Evolutionary conservation across 1,284 basidiomycete genomes (phyloP), one percentile per base, ranked within the genome.

Genomic region (Rhodotorula sp.): DNA sequence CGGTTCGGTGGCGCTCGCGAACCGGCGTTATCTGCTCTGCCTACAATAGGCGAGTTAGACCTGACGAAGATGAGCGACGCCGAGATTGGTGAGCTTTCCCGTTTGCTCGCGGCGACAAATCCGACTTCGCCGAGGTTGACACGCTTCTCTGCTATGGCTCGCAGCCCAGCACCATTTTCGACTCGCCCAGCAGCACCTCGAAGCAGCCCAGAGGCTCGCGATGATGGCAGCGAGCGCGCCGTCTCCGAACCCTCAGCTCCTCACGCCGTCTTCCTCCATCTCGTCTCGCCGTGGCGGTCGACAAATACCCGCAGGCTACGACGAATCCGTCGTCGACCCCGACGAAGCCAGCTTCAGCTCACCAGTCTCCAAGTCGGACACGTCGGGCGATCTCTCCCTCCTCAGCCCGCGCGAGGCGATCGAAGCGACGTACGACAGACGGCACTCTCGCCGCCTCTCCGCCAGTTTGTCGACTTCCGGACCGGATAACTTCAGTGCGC

Each of bases 101-200:
- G 19, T 1, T 10, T 8, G 29, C 27, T n/a, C 19, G 2, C 11
- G 46, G 24, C 2, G n/a, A 3, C 8, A 24, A 1, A 15, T 27
- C n/a, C 5, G 44, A 20, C 10, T 27, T 13, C 39, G 39, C 19
- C 39, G 39, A 44, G 11, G 39, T 15, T 19, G 48, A 39, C 17
- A 4, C 32, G 0, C 29, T 19, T 15, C 9, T 3, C 10, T 11
- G 10, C 32, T n/a, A n/a, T n/a, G n/a, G 7, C 29, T 1, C 17
- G 24, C 47, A 70, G 68, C 68, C 22, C 68, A 70, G 57, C 64
- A 66, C 27, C 68, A 70, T 29, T 70, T 70, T 24, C 61, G 62
- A 2, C 39, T 70, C 4, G 68, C 68, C 2, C 68, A 70, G 51
- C 68, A 70, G 32, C 68, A 70, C 48, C 68, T 70, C 53, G 61